Evolutionary conservation across 2,329 filamentous ascomycete genomes (phyloP).

Genomic region (Aspergillus pseudonomiae): DNA sequence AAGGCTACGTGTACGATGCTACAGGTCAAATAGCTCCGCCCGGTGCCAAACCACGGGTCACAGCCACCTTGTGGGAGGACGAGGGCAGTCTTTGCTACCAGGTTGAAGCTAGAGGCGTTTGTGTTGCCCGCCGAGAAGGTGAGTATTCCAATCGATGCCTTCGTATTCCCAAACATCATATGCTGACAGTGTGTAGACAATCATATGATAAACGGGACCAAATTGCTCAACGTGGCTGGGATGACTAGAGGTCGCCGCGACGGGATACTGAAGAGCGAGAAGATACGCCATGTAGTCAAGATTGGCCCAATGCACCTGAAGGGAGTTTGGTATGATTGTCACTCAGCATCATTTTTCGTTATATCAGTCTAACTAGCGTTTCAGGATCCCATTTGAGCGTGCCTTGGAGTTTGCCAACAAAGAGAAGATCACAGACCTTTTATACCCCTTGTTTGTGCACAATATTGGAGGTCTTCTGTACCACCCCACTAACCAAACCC

Average conservation of each 20-base stretch:
- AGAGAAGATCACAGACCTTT: slow-evolving; percentile 94
- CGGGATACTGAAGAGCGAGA: slow-evolving; percentile 97
- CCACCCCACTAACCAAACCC: slow-evolving; percentile 79
- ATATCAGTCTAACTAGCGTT: slow-evolving; percentile 21
- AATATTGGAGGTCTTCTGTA: slow-evolving; percentile 94
- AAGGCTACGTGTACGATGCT: slow-evolving; percentile 68
- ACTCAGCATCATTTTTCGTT: not conserved
- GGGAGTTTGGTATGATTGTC: slow-evolving; percentile 78
- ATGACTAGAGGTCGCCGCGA: slow-evolving; percentile 97
- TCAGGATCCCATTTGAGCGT: slow-evolving; percentile 94
- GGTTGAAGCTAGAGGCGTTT: slow-evolving; percentile 93
- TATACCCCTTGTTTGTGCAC: slow-evolving; percentile 96
- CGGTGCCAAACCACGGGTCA: slow-evolving; percentile 94
- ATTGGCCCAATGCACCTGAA: slow-evolving; percentile 99
- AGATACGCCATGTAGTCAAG: slow-evolving; percentile 94
- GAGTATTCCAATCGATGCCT: slow-evolving; percentile 27
- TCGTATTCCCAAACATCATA: not conserved
- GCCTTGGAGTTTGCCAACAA: slow-evolving; percentile 99
- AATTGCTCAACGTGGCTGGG: slow-evolving; percentile 92
- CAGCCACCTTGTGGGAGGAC: slow-evolving; percentile 96
- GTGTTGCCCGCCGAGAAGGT: slow-evolving; percentile 93
- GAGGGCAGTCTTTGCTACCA: slow-evolving; percentile 98
- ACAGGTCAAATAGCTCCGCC: slow-evolving; percentile 92
- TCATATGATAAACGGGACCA: slow-evolving; percentile 99
- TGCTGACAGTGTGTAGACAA: slow-evolving; percentile 66